Percentiles rank a stretch among this genome's conserved stretches.
These are phyloP conservation scores for Sabuloglossum arenarium DNA, from an alignment of 495 filamentous ascomycete species.

Conservation along the genomic window DNA sequence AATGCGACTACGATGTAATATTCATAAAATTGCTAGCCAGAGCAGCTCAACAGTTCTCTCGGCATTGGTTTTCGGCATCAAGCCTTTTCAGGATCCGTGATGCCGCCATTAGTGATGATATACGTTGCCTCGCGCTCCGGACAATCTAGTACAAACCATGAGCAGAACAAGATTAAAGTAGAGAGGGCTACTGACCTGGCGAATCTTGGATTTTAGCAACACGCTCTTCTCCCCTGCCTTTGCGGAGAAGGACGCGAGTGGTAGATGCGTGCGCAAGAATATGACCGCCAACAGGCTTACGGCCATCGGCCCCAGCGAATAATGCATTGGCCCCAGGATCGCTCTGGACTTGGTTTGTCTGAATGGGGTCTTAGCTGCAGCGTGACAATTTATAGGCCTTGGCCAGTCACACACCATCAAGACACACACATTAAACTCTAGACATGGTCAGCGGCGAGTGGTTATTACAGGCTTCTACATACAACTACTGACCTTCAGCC, in stretches of 20 bases:
- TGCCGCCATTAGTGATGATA: slow-evolving; percentile 59
- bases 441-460: not conserved
- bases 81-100: slow-evolving; percentile 48
- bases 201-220: slow-evolving; percentile 68
- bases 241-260: slow-evolving; percentile 51
- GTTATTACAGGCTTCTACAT: not conserved
- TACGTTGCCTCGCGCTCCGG: slow-evolving; percentile 62
- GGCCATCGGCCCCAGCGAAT: slow-evolving; percentile 60
- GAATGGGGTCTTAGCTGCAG: not conserved
- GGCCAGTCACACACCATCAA: slow-evolving; percentile 31
- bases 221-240: slow-evolving; percentile 59
- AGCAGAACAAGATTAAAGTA: not conserved
- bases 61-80: not conserved
- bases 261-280: slow-evolving; percentile 63
- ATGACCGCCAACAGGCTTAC: slow-evolving; percentile 57
- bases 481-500: slow-evolving; percentile 35
- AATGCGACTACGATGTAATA: not conserved
- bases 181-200: slow-evolving; percentile 27
- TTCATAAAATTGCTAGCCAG: too few relatives aligned
- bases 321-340: slow-evolving; percentile 63
- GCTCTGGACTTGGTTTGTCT: slow-evolving; percentile 69
- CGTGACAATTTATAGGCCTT: not conserved
- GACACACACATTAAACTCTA: slow-evolving; percentile 61
- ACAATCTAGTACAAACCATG: slow-evolving; percentile 28
- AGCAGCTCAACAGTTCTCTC: not conserved